phyloP scores from a whole-genome alignment of 208 protist genomes.

The Trypanosoma vivax region DNA sequence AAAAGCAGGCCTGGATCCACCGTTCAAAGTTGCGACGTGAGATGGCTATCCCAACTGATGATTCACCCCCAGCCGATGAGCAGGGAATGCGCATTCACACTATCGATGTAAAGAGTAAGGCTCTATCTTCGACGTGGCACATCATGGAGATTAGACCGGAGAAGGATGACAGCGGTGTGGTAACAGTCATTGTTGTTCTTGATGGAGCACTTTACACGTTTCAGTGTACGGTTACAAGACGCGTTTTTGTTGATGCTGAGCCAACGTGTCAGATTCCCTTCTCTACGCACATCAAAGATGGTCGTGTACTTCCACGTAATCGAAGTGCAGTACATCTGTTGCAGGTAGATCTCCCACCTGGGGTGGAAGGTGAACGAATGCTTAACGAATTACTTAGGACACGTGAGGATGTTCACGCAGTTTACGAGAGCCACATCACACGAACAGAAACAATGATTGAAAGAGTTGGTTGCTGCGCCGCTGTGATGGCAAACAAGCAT shows the following conservation, averaged over 20 bases:
- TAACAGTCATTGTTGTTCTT: constrained; percentile 62
- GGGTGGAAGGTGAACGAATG: constrained; percentile 46
- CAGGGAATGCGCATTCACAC: constrained; percentile 41
- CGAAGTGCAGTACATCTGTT: constrained; percentile 27
- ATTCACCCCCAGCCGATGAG: constrained; percentile 3
- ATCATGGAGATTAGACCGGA: constrained; percentile 72
- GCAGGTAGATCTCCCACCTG: constrained; percentile 48
- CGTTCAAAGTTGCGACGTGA: constrained; percentile 71
- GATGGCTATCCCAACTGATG: constrained; percentile 28
- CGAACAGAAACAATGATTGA: constrained; percentile 50
- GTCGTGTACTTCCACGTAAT: constrained; percentile 59
- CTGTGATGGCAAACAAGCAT: constrained; percentile 45
- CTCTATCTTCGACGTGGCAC: constrained; percentile 63
- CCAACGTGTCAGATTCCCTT: constrained; percentile 10
- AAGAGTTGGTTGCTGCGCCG: constrained; percentile 57
- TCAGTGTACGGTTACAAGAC: constrained; percentile 55
- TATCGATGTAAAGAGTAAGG: constrained; percentile 76
- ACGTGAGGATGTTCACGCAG: constrained; percentile 52
- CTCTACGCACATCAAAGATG: constrained; percentile 3
- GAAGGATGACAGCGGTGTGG: constrained; percentile 39
- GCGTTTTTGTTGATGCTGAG: constrained; percentile 55
- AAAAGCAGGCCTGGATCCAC: constrained; percentile 61
- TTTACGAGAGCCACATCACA: constrained; percentile 74
- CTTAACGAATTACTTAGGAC: constrained; percentile 57
- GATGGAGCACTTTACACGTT: constrained; percentile 58